A percentile compares a stretch with the other conserved stretches of the same genome.
Evolutionary conservation across 306 rosid species (phyloP).

Genomic region (Datisca glomerata): DNA sequence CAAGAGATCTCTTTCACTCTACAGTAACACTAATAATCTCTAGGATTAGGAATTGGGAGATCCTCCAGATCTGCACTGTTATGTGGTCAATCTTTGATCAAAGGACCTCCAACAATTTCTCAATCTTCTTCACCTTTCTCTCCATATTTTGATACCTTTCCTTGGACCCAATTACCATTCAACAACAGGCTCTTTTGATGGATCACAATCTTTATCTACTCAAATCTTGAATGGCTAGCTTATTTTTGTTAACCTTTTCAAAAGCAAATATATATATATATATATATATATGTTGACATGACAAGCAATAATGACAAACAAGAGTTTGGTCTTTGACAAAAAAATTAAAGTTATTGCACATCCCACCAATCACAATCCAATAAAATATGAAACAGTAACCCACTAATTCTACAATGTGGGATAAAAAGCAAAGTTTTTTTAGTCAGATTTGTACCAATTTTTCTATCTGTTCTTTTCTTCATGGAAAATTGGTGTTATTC

Average conservation of each 20-base stretch:
- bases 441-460: slow-evolving; percentile 7
- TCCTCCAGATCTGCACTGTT: slow-evolving; percentile 6
- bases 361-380: slow-evolving; percentile 51
- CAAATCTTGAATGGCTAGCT: slow-evolving; percentile 5
- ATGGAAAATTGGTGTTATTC: slow-evolving; percentile 51
- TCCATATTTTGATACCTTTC: too few species aligned
- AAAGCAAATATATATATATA: slow-evolving; percentile 9
- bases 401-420: slow-evolving; percentile 11
- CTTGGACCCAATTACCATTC: neutral
- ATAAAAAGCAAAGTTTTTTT: slow-evolving; percentile 30
- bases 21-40: too few species aligned
- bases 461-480: too few species aligned
- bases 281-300: slow-evolving; percentile 31
- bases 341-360: slow-evolving; percentile 33
- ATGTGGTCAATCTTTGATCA: slow-evolving; percentile 1
- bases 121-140: neutral
- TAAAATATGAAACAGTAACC: slow-evolving; percentile 39
- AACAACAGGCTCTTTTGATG: neutral
- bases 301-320: slow-evolving; percentile 49
- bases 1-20: too few species aligned
- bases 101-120: slow-evolving; percentile 5
- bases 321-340: slow-evolving; percentile 44
- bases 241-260: slow-evolving; percentile 23
- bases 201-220: slow-evolving; percentile 8
- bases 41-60: too few species aligned